Base-by-base conservation (phyloP, 371 early-diverging fungal species). In the Actinomortierella ambigua region DNA sequence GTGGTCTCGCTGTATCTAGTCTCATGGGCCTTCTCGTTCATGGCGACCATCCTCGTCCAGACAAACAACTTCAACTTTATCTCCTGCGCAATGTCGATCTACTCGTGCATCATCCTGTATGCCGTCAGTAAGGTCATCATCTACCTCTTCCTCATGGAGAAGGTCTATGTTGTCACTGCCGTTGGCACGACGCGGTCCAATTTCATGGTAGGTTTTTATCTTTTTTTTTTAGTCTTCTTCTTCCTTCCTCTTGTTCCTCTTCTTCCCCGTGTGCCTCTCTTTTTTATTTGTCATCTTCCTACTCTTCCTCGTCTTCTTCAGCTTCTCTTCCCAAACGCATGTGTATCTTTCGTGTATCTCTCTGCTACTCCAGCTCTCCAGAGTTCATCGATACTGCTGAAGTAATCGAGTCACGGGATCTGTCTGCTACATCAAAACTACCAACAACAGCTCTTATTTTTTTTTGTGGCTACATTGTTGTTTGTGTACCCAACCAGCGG, bases 61-160 rank as follows among this genome's bases (percentile, higher is more conserved):
- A 82, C 82, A 54, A 83, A 85, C 62, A 81, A 85, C 53, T 81
- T 79, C 53, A 85, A 85, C 24, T 53, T 48, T 13, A 50, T 81
- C 39, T 83, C 84, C 15, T 85, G 85, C 57, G 55, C 63, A 17
- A 67, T 85, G 50, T 75, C 80, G n/a, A 68, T 81, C 17, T 79
- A 77, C 57, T 77, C 79, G 29, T 68, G 70, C 29, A 60, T 76
- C 2, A 47, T 80, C 22, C 53, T 84, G 1, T 83, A 82, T 52
- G 81, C 81, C 5, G 24, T 57, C 8, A 58, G 80, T 23, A 85
- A 84, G 58, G 59, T 77, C n/a, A 48, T 78, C 8, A 70, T 85
- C 0, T 84, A 77, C 61, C 73, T 84, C 18, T 84, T 84, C 59
- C 79, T 82, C 29, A 82, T 81, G 57, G 84, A 85, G 76, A 85